Base-by-base conservation (phyloP, 176 grass and related monocot species). In the Lolium multiflorum region DNA sequence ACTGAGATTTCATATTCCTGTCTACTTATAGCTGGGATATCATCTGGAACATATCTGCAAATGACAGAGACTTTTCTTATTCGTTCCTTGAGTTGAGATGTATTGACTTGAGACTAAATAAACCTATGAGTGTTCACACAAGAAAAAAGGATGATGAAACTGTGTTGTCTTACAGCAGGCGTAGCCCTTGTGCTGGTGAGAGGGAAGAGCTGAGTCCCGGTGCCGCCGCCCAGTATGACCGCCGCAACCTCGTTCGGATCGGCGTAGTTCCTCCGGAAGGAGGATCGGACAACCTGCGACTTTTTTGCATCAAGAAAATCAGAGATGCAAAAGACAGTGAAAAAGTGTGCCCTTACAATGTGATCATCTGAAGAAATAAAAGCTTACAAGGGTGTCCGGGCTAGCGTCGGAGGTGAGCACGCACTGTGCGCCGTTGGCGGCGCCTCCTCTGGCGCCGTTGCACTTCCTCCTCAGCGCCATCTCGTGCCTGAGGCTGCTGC, bases 161-260 rank as follows among this genome's bases (percentile, higher is more conserved):
- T 49, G 18, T 28, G 31, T 37, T 3, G 74, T 82, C 91, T 89
- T 94, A 99, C 97, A 82, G 94, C 94, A 58, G 97, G 97, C 14
- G 97, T 99, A 31, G 94, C 97, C 56, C 97, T 96, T 67, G 94
- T 96, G 84, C 92, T 92, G 52, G 94, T 99, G 76, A 98, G 97
- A 49, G 97, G 97, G 50, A 98, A 92, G 38, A 98, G 93, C 79
- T 91, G 88, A 14, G 81, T 88, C 43, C 97, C 97, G 2, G 90
- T 84, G 54, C 94, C 97, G 28, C 97, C 97, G n/a, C 97, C 92
- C 28, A 98, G 50, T 72, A 98, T 98, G 74, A 98, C 91, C 7
- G 91, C 89, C 0, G 93, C 96, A 21, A 95, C 93, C 84, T 88
- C 73, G 38, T 96, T 98, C 6, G 96, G 97, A 59, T 98, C 90